Base-by-base conservation (phyloP, 73 alveolate genomes). In the Breviolum minutum region DNA sequence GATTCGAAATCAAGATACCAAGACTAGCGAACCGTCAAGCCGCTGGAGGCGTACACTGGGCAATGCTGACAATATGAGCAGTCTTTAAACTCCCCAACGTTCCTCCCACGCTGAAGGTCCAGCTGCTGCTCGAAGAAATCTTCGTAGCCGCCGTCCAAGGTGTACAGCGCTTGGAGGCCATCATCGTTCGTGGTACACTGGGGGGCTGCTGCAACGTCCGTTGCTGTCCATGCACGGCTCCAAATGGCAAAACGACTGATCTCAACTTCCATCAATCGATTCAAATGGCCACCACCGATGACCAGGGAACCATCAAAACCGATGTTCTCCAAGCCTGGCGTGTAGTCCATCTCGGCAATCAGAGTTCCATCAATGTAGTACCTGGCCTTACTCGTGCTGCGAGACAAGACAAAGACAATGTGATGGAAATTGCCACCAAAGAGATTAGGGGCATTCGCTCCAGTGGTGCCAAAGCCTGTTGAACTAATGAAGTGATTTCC, bases 141-240 rank as follows among this genome's bases (percentile, higher is more conserved):
- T 64, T 80, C 89, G 12, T 30, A 80, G 89, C 89, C 89, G 22
- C 89, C 89, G n/a, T 80, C 89, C 66, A 80, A 27, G 64, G 89
- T 80, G 89, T 80, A 80, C 24, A 80, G 64, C 40, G 48, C 89
- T n/a, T 74, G 84, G 20, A 69, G 27, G 79, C 27, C 79, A 19
- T 69, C 19, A 4, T 24, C 19, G 19, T 16, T 69, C 79, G 79
- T 16, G 26, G 19, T 69, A 24, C 27, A 69, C 19, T 16, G 1
- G 19, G 79, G 27, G 26, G 79, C 22, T 32, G 89, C 68, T 80
- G 24, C 68, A 61, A 80, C 48, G 68, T 16, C 22, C 89, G 68
- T 27, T 61, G 32, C 63, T 11, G 84, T 40, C 89, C 89, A 80
- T 17, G 89, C 89, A 0, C 89, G 89, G 64, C 89, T 80, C 89